A percentile compares a stretch with the other conserved stretches of the same genome.
These are phyloP conservation scores for Xerocomus alliaceus DNA, from an alignment of 1,284 basidiomycete species.

Conservation along the genomic window DNA sequence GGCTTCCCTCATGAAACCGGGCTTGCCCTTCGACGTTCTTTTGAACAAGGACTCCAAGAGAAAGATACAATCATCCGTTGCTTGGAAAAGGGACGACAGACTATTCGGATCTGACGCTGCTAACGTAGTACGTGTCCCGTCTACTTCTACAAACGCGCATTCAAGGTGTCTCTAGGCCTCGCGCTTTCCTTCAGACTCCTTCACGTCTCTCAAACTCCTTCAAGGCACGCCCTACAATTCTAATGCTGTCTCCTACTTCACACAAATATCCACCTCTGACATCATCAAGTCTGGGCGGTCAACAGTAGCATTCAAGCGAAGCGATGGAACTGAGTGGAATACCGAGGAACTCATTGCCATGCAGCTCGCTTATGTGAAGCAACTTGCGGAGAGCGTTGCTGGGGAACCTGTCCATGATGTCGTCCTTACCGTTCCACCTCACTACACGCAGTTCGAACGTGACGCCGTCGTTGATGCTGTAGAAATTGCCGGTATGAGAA, in stretches of 20 bases:
- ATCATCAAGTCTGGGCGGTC: constrained; percentile 63
- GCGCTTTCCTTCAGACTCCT: constrained; percentile 89
- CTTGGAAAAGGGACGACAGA: constrained; percentile 87
- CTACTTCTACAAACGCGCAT: neutral
- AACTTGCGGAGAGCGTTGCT: constrained; percentile 82
- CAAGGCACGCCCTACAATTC: constrained; percentile 78
- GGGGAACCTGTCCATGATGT: constrained; percentile 82
- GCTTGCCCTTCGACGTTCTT: constrained; percentile 94
- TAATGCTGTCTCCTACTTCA: constrained; percentile 66
- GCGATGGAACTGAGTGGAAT: constrained; percentile 74
- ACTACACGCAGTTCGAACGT: constrained; percentile 86
- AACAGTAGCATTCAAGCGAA: constrained; percentile 63
- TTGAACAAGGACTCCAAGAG: constrained; percentile 96
- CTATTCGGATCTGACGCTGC: constrained; percentile 89
- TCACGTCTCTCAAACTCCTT: constrained; percentile 87
- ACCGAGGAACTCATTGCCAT: constrained; percentile 94
- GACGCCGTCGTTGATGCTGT: constrained; percentile 90
- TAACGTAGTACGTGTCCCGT: constrained; percentile 71
- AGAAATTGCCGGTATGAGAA: constrained; percentile 86
- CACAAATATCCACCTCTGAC: constrained; percentile 68
- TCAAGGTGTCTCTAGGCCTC: constrained; percentile 66
- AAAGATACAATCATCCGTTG: constrained; percentile 90
- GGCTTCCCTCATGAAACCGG: constrained; percentile 95
- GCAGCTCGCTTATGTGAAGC: constrained; percentile 90
- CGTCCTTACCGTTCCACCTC: constrained; percentile 86